These are phyloP conservation scores for Phaeosphaeriaceae sp. DNA, from an alignment of 2,329 filamentous ascomycete genomes.

Conservation along the genomic window DNA sequence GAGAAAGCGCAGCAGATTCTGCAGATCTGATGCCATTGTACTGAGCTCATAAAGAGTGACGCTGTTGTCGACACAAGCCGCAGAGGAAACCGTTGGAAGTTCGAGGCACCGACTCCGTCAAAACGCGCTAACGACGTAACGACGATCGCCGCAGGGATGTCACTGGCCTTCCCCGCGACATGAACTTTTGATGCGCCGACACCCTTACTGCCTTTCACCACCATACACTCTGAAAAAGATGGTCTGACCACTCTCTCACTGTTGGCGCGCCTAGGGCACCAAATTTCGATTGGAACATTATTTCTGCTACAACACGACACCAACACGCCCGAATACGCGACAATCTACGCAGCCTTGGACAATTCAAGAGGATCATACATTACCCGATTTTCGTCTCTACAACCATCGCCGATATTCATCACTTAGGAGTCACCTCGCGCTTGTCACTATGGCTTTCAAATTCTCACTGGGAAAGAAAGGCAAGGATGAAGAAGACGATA, in stretches of 20 bases:
- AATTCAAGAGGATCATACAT: too few relatives aligned
- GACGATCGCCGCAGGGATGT: constrained; percentile 14
- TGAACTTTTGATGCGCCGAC: constrained; percentile 8
- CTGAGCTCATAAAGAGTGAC: not conserved
- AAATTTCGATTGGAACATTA: not conserved
- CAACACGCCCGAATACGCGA: not conserved
- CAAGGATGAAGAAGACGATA: constrained; percentile 41
- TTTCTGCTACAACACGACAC: not conserved
- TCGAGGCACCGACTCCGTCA: not conserved
- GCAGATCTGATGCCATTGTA: constrained; percentile 50
- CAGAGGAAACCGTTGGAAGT: not conserved
- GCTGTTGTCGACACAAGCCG: not conserved
- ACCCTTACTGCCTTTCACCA: not conserved
- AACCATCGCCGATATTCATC: not conserved
- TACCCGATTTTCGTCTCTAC: too few relatives aligned
- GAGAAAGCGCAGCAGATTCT: constrained; percentile 63
- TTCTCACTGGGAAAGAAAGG: constrained; percentile 38
- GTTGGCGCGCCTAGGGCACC: not conserved
- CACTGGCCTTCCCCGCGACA: constrained; percentile 13
- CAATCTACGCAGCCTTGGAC: too few relatives aligned
- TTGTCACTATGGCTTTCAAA: constrained; percentile 34
- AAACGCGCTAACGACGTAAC: constrained; percentile 18
- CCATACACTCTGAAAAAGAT: not conserved
- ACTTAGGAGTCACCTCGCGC: not conserved
- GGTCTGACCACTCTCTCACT: not conserved